Base-by-base conservation (phyloP, 2,329 filamentous ascomycete genomes). In the Blastomyces parvus region DNA sequence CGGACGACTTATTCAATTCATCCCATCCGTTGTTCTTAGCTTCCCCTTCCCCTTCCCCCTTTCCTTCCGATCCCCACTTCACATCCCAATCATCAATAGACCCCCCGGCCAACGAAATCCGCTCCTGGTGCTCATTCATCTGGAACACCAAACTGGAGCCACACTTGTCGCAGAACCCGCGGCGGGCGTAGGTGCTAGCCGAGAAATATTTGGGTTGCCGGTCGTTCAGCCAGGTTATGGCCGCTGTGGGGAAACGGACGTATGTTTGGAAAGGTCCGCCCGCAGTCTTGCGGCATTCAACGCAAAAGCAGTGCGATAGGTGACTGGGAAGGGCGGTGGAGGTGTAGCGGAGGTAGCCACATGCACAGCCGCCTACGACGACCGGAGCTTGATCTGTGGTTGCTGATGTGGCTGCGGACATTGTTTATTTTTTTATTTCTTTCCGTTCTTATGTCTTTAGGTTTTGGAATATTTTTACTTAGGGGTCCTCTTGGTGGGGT, bases 211-310 rank as follows among this genome's bases (percentile, higher is more conserved):
- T 75, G 6, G 72, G 60, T 30, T n/a, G 67, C 19, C 72, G 69
- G 0, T 70, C 73, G 55, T 71, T 72, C 60, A 74, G 66, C 71
- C 71, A 79, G 11, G 68, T 73, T 52, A 82, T 65, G 33, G 72
- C 65, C 8, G 67, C 63, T 46, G 64, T 65, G 0, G 74, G 69
- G 50, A 82, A 76, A 9, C 72, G 64, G 8, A 73, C 71, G 64
- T 80, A 82, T 3, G 76, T 73, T 44, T 81, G 70, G 63, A 74
- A 82, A 1, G 76, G 75, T 3, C 75, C 77, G 14, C 81, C 80
- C 1, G 80, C 78, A 48, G 80, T 65, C 67, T 79, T 78, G 63
- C 80, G 79, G 65, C 81, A 83, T 50, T 76, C 76, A n/a, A 69
- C 70, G 67, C 81, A 83, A 68, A 82, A 75, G 69, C 80, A 83